Conservation (phyloP, 2,329 filamentous ascomycete genomes). For the Escovopsis sp. region DNA sequence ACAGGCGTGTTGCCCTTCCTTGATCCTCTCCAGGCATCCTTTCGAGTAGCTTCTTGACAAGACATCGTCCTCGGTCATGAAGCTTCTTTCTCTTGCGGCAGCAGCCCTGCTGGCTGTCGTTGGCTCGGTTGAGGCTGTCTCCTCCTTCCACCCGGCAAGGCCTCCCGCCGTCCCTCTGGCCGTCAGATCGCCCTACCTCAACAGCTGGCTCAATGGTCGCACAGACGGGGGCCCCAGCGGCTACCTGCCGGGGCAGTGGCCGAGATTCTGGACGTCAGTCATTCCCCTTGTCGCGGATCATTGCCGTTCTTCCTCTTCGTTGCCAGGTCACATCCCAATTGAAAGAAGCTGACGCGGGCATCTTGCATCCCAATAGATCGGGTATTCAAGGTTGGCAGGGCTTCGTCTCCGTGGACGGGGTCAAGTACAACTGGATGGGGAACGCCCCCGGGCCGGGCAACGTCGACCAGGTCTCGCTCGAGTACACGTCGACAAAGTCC, state of each 20-base stretch:
- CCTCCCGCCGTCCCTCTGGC: slow-evolving; percentile 57
- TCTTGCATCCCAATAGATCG: slow-evolving; percentile 17
- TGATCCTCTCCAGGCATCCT: too few relatives aligned
- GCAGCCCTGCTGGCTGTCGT: slow-evolving; percentile 8
- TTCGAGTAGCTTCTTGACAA: too few relatives aligned
- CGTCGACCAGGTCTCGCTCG: slow-evolving; percentile 45
- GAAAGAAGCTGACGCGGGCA: too few relatives aligned
- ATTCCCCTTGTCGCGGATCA: too few relatives aligned
- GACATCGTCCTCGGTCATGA: slow-evolving; percentile 5
- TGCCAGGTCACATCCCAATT: too few relatives aligned
- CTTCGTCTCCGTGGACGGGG: slow-evolving; percentile 51
- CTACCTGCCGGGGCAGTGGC: slow-evolving; percentile 53
- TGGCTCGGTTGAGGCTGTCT: slow-evolving; percentile 16
- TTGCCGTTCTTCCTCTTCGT: background rate
- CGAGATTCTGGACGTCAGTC: slow-evolving; percentile 51
- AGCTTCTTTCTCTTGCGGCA: slow-evolving; percentile 9
- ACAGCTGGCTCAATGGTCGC: slow-evolving; percentile 50
- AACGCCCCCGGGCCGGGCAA: slow-evolving; percentile 28
- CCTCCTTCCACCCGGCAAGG: slow-evolving; percentile 46
- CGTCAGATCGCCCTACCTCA: slow-evolving; percentile 61
- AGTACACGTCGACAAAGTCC: slow-evolving; percentile 59
- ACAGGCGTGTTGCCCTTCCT: too few relatives aligned
- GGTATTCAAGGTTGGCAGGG: slow-evolving; percentile 49
- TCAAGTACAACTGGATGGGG: slow-evolving; percentile 53
- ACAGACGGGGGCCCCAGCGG: slow-evolving; percentile 47